phyloP scores from a whole-genome alignment of 2,329 filamentous ascomycete genomes.

The Ploettnerulaceae sp. region DNA sequence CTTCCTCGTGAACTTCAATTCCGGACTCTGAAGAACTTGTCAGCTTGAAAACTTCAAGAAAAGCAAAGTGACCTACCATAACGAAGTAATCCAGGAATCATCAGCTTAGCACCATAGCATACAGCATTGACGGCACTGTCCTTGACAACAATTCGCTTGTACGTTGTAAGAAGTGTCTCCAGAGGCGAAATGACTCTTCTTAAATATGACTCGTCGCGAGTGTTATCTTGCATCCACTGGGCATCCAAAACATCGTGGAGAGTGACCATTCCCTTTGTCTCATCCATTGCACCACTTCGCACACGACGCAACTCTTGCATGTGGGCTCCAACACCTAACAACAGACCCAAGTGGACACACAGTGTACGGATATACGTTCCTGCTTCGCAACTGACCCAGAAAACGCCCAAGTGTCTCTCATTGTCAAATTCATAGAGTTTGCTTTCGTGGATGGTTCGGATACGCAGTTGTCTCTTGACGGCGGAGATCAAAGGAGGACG shows the following conservation, averaged over 20 bases:
- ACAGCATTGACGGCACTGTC: constrained; percentile 95
- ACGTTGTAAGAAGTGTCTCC: constrained; percentile 84
- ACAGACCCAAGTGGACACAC: constrained; percentile 82
- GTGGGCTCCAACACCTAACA: constrained; percentile 80
- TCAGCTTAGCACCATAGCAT: constrained; percentile 97
- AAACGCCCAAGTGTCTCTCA: constrained; percentile 92
- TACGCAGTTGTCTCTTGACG: constrained; percentile 97
- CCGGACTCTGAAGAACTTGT: constrained; percentile 59
- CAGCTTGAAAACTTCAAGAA: constrained; percentile 16
- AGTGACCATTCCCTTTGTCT: constrained; percentile 83
- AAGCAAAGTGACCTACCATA: constrained; percentile 58
- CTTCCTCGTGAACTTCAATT: constrained; percentile 93
- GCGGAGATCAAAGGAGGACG: constrained; percentile 95
- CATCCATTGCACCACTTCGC: constrained; percentile 89
- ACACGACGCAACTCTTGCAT: constrained; percentile 98
- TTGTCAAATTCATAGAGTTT: constrained; percentile 98
- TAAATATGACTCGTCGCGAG: constrained; percentile 87
- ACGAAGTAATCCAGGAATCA: constrained; percentile 92
- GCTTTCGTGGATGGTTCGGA: constrained; percentile 96
- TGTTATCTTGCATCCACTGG: constrained; percentile 95
- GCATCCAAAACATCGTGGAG: constrained; percentile 94
- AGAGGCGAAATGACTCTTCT: constrained; percentile 87
- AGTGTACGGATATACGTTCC: constrained; percentile 98
- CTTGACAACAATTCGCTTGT: constrained; percentile 98
- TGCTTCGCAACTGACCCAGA: constrained; percentile 99